Evolutionary conservation across 306 rosid species (phyloP), one percentile per base, ranked within the genome.

Genomic region (Malus asiatica): DNA sequence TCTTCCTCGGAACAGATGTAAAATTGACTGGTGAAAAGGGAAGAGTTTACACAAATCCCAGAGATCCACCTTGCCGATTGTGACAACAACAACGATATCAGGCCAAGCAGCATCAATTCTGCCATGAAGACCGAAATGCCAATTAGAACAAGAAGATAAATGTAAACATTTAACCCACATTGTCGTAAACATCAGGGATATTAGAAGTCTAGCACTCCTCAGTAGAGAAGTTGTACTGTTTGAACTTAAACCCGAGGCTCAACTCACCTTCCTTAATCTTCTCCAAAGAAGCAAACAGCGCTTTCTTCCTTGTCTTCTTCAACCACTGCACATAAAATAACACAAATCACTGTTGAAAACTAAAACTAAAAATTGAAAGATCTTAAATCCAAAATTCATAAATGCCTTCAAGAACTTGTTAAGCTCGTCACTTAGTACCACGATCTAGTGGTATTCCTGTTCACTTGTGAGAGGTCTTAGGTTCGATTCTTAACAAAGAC

Each of bases 71-170:
- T 85, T 52, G 96, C 97, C 6, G 91, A 88, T 85, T 89, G 97
- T 72, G 98, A 88, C 96, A 95, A 83, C 85, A 92, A 76, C 85
- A 95, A 86, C 68, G 98, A 95, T 88, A 95, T 85, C 12, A 90
- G 97, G 59, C 97, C 97, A 81, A 89, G 98, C 82, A 92, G 96
- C 98, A 95, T 95, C 85, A 95, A 71, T 87, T 95, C 98, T 95
- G 82, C 68, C 87, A 88, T 29, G 55, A 84, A 80, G 62, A 60
- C 55, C 35, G 70, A 32, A 5, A 38, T 9, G 52, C 22, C 19
- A 65, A 68, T 40, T 15, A 62, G 9, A 18, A 51, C 14, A 7
- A 45, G 42, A 48, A 7, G 32, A 35, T 33, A 6, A 32, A 19
- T 19, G 44, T 29, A 42, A 75, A 59, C 61, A 11, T 65, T 51